Percentiles rank a stretch among this genome's conserved stretches.
phyloP scores from a whole-genome alignment of 805 yeast genomes.

The Ogataea methylovora region DNA sequence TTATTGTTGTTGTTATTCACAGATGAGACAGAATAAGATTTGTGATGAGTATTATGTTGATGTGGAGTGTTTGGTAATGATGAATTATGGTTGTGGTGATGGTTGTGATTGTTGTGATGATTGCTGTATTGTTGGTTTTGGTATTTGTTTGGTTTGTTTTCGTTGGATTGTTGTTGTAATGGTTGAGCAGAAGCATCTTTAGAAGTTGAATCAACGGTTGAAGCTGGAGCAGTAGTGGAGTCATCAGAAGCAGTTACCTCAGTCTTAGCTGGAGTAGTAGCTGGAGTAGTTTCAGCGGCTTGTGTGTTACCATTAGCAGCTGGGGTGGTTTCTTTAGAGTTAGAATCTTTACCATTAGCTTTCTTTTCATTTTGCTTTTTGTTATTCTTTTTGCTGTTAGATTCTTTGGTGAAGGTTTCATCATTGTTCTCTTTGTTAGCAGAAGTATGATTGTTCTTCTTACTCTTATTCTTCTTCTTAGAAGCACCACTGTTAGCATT shows the following conservation, averaged over 20 bases:
- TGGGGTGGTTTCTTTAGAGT: too few species aligned
- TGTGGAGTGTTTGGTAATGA: not conserved
- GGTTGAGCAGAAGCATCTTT: too few species aligned
- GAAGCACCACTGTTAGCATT: constrained; percentile 6
- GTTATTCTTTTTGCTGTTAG: not conserved
- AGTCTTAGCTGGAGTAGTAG: not conserved
- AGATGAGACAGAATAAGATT: too few species aligned
- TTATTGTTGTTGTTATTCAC: not conserved
- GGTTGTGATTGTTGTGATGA: too few species aligned
- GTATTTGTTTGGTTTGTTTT: too few species aligned
- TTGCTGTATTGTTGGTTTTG: too few species aligned
- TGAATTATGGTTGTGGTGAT: not conserved
- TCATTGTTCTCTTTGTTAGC: not conserved
- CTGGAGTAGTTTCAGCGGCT: too few species aligned
- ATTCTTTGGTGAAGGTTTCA: not conserved
- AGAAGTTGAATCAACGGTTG: not conserved
- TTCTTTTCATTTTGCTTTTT: constrained; percentile 1
- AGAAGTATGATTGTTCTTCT: constrained; percentile 7
- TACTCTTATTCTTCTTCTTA: constrained; percentile 17
- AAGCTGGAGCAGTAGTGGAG: not conserved
- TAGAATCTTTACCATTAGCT: not conserved
- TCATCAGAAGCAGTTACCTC: too few species aligned
- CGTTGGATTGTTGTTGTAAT: not conserved
- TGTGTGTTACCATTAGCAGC: too few species aligned
- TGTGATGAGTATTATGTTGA: too few species aligned